Conservation (phyloP, 208 protist genomes). For the Trypanosoma cruzi region DNA sequence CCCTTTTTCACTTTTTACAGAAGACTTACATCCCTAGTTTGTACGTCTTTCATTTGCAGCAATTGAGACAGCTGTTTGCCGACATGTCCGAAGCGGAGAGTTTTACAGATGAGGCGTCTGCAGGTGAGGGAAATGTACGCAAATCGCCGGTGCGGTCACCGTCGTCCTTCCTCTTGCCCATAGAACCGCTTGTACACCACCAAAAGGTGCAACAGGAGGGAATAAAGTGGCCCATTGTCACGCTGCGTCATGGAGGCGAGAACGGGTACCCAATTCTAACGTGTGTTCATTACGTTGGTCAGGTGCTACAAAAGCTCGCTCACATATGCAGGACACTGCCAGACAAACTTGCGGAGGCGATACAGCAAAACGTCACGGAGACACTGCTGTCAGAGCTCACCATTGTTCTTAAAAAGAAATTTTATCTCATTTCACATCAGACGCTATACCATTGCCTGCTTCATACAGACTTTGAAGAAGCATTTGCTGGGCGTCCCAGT, state of each 20-base stretch:
- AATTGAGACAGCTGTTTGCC: constrained; percentile 56
- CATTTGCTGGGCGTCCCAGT: constrained; percentile 56
- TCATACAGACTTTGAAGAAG: constrained; percentile 67
- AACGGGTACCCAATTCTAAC: constrained; percentile 60
- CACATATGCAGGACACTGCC: constrained; percentile 53
- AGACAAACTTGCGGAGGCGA: constrained; percentile 45
- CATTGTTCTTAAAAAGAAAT: constrained; percentile 65
- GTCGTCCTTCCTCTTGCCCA: background rate
- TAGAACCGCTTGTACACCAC: constrained; percentile 15
- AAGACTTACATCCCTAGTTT: constrained; percentile 69
- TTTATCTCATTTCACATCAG: constrained; percentile 55
- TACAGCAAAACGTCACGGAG: constrained; percentile 68
- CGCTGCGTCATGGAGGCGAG: constrained; percentile 11
- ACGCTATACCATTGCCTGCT: constrained; percentile 65
- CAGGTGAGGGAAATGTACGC: background rate
- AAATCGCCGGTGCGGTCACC: background rate
- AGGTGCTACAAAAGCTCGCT: constrained; percentile 67
- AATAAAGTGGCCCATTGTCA: constrained; percentile 64
- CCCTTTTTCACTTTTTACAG: constrained; percentile 70
- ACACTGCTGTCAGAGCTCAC: constrained; percentile 70
- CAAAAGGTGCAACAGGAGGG: constrained; percentile 12
- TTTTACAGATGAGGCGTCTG: constrained; percentile 17
- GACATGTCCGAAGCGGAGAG: constrained; percentile 43
- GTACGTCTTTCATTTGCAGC: constrained; percentile 67
- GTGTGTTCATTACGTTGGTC: constrained; percentile 80